Evolutionary conservation across 177 flowering plant species (phyloP).

Genomic region (Vitis hybrid): DNA sequence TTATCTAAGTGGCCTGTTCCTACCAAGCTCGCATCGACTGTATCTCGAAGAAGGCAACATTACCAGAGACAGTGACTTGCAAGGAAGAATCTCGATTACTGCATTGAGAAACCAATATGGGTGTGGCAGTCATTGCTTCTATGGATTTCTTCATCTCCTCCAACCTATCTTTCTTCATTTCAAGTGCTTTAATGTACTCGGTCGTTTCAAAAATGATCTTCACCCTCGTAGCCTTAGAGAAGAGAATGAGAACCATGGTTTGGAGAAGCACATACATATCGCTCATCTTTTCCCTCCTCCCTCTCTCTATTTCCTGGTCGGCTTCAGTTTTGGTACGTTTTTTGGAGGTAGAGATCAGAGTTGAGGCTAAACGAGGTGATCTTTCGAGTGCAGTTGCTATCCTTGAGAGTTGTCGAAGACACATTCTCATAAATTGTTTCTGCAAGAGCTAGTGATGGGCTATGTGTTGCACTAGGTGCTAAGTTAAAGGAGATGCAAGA

Average conservation of each 20-base stretch:
- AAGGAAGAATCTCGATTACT: slow-evolving; percentile 10
- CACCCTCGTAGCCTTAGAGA: slow-evolving; percentile 21
- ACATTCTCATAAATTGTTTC: slow-evolving; percentile 46
- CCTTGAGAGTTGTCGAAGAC: slow-evolving; percentile 45
- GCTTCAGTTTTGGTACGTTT: slow-evolving; percentile 1
- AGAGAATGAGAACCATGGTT: slow-evolving; percentile 25
- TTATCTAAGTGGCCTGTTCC: slow-evolving; percentile 8
- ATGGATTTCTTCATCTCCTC: background rate
- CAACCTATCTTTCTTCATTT: background rate
- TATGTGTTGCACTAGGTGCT: slow-evolving; percentile 52
- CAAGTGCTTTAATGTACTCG: slow-evolving; percentile 16
- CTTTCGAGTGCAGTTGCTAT: background rate
- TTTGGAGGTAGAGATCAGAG: background rate
- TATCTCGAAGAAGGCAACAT: slow-evolving; percentile 25
- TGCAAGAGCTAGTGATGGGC: slow-evolving; percentile 46
- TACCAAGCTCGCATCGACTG: background rate
- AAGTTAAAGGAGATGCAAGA: slow-evolving; percentile 82
- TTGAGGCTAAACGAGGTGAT: too few relatives aligned
- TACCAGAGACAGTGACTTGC: slow-evolving; percentile 15
- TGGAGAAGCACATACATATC: slow-evolving; percentile 23
- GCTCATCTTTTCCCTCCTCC: slow-evolving; percentile 24
- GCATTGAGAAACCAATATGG: too few relatives aligned
- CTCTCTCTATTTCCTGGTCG: slow-evolving; percentile 8
- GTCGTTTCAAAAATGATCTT: slow-evolving; percentile 20
- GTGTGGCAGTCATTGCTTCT: background rate